These are phyloP conservation scores for Thelephora aurantiotincta DNA, from an alignment of 768 basidiomycete genomes.

Conservation along the genomic window DNA sequence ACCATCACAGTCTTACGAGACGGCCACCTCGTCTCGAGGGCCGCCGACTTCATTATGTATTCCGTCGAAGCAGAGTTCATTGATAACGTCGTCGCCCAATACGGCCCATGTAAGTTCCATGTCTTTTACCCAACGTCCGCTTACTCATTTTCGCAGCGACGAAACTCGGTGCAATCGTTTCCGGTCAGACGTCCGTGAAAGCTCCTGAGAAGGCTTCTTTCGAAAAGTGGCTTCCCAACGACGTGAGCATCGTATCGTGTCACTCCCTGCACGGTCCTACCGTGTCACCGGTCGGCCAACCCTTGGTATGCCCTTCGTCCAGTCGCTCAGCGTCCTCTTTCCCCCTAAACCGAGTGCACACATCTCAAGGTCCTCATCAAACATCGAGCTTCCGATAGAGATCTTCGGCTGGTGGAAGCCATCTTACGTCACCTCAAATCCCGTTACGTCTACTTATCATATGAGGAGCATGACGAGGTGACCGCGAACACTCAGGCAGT, in stretches of 20 bases:
- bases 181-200: conserved; percentile 95
- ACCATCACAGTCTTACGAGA: conserved; percentile 56
- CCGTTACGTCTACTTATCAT: conserved; percentile 85
- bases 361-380: conserved; percentile 66
- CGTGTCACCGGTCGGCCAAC: conserved; percentile 80
- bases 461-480: conserved; percentile 90
- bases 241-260: conserved; percentile 81
- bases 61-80: conserved; percentile 90
- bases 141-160: conserved; percentile 41
- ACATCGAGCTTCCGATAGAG: conserved; percentile 66
- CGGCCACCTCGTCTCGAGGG: conserved; percentile 79
- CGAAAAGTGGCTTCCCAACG: conserved; percentile 72
- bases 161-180: conserved; percentile 81
- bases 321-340: neutral
- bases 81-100: conserved; percentile 68
- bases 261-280: conserved; percentile 93
- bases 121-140: neutral
- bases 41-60: conserved; percentile 90
- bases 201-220: conserved; percentile 86
- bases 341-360: neutral
- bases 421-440: conserved; percentile 71
- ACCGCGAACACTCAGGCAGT: conserved; percentile 99
- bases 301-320: conserved; percentile 43
- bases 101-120: conserved; percentile 69
- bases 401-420: conserved; percentile 64